Conservation (phyloP, 2,329 filamentous ascomycete species). For the Dothistroma septosporum region DNA sequence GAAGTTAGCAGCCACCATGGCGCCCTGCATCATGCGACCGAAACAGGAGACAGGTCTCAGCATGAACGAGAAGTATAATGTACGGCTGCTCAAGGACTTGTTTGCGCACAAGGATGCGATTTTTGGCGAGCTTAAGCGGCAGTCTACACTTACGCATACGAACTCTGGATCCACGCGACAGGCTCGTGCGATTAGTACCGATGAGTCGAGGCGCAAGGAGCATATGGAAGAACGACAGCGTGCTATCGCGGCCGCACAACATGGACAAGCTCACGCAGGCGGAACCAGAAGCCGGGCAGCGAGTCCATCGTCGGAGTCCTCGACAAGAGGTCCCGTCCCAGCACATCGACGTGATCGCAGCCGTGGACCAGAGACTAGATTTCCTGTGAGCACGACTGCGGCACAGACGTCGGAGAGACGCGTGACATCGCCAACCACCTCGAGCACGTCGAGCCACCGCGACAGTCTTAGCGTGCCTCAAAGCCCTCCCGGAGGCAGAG, state of each 20-base stretch:
- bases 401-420: slow-evolving; percentile 41
- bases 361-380: slow-evolving; percentile 63
- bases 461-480: slow-evolving; percentile 78
- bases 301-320: slow-evolving; percentile 39
- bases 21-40: slow-evolving; percentile 83
- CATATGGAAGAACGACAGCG: slow-evolving; percentile 91
- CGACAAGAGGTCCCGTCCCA: slow-evolving; percentile 32
- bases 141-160: slow-evolving; percentile 67
- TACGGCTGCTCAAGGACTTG: slow-evolving; percentile 84
- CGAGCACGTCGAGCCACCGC: slow-evolving; percentile 41
- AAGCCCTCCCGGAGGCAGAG: slow-evolving; percentile 37
- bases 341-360: slow-evolving; percentile 76
- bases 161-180: slow-evolving; percentile 59
- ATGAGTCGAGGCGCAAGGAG: slow-evolving; percentile 90
- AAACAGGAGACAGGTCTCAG: slow-evolving; percentile 84
- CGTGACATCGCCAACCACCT: slow-evolving; percentile 37
- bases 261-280: slow-evolving; percentile 21
- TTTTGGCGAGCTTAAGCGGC: slow-evolving; percentile 92
- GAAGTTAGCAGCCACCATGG: slow-evolving; percentile 68
- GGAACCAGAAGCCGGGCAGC: slow-evolving; percentile 41
- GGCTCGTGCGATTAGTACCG: slow-evolving; percentile 77
- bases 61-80: slow-evolving; percentile 90
- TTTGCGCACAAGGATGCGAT: slow-evolving; percentile 93
- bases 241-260: slow-evolving; percentile 58
- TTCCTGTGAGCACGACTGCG: slow-evolving; percentile 63